Evolutionary conservation across 768 basidiomycete genomes (phyloP).

Genomic region (Lactarius trivialis): DNA sequence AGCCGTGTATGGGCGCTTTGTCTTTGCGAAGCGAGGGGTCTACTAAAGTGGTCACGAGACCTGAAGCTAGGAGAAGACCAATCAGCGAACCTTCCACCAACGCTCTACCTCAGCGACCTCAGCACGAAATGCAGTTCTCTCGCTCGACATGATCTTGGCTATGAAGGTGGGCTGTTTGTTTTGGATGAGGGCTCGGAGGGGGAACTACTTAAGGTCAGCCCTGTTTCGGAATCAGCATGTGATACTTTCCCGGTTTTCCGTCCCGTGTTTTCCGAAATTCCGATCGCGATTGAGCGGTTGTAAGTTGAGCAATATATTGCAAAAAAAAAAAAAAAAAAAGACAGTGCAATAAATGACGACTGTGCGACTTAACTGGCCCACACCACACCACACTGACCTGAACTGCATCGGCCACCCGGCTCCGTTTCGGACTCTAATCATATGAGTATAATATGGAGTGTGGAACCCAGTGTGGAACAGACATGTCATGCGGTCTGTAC

Average conservation of each 20-base stretch:
- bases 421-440: background rate
- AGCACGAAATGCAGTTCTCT: constrained; percentile 62
- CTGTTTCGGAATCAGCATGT: constrained; percentile 9
- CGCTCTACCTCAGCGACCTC: constrained; percentile 82
- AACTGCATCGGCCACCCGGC: background rate
- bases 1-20: constrained; percentile 89
- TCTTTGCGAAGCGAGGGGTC: constrained; percentile 80
- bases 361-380: background rate
- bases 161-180: constrained; percentile 2
- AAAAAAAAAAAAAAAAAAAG: too few species aligned
- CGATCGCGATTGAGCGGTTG: too few species aligned
- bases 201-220: background rate
- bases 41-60: constrained; percentile 30
- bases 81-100: constrained; percentile 78
- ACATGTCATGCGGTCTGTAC: background rate
- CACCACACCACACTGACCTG: background rate
- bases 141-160: constrained; percentile 48
- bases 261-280: background rate
- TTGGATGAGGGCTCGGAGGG: background rate
- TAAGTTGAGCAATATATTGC: too few species aligned
- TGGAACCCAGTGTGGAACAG: background rate
- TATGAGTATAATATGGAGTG: too few species aligned
- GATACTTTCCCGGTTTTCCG: constrained; percentile 1
- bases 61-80: background rate
- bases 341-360: too few species aligned